Base-by-base conservation (phyloP, 176 grass and related monocot genomes). In the Triticum monococcum region DNA sequence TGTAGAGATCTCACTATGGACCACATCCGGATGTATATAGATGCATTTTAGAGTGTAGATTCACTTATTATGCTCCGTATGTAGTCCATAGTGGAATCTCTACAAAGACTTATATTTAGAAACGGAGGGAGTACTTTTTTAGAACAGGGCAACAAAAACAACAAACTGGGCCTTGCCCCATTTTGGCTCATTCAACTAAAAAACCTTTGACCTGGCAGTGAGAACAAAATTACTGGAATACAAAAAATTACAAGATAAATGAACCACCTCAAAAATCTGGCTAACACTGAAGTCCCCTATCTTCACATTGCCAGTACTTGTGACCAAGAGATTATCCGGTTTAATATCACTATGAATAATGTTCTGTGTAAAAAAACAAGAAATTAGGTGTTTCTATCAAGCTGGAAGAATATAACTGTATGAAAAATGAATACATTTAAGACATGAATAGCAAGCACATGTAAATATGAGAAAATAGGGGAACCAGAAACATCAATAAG, bases 251-350 rank as follows among this genome's bases (percentile, higher is more conserved):
- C 24, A 83, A 23, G 76, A 83, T 70, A 65, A n/a, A 87, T 32
- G 31, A 89, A 72, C 23, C 65, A 95, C 93, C 93, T 98, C 93
- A 92, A 94, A 98, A 83, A 89, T 80, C 81, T 98, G 93, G 73
- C 96, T 98, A 36, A 96, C 93, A 86, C 90, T 91, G 84, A 98
- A 98, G 91, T 98, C 92, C 52, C 96, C 90, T 74, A 98, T 98
- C 82, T 94, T 96, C 83, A 98, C 92, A 80, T 82, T 88, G 70
- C 92, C 88, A 4, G 89, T 75, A 75, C 70, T 89, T 75, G 93
- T 92, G 31, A 96, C 93, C 89, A 98, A 91, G 38, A 98, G 88
- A 82, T 96, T 98, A 72, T 98, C 96, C 8, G 93, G 96, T 68
- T 96, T 96, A 54, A 98, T 92, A 87, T 96, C 96, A 68, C 93